phyloP scores from a whole-genome alignment of 192 early-diverging fungal species.

The Backusella morwellensis region DNA sequence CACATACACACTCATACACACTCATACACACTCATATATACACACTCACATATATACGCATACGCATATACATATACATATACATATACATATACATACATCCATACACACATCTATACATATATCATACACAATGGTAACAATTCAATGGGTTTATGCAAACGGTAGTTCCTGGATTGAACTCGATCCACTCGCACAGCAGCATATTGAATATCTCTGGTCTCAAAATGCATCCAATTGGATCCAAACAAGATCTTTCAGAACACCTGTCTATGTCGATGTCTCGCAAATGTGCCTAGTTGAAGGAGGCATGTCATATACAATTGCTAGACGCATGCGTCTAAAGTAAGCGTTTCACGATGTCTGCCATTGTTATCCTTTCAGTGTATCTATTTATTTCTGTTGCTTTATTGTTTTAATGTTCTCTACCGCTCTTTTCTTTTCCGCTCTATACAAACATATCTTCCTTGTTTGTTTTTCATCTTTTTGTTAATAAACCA shows the following conservation, averaged over 20 bases:
- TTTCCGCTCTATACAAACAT: background rate
- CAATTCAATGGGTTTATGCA: constrained; percentile 6
- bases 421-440: background rate
- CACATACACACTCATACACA: background rate
- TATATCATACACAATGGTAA: background rate
- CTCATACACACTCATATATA: background rate
- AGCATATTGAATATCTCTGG: constrained; percentile 10
- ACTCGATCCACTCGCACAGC: background rate
- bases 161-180: constrained; percentile 1
- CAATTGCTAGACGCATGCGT: background rate
- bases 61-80: too few relatives aligned
- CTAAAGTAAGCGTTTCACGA: background rate
- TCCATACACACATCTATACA: background rate
- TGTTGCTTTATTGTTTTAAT: background rate
- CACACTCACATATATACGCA: background rate
- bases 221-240: constrained; percentile 5
- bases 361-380: background rate
- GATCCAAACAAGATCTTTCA: background rate
- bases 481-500: background rate
- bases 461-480: background rate
- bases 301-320: background rate
- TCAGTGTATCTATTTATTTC: background rate
- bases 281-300: background rate
- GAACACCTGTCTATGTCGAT: constrained; percentile 12
- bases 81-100: background rate